Conservation (phyloP, 805 yeast species). For the Priceomyces medius region DNA sequence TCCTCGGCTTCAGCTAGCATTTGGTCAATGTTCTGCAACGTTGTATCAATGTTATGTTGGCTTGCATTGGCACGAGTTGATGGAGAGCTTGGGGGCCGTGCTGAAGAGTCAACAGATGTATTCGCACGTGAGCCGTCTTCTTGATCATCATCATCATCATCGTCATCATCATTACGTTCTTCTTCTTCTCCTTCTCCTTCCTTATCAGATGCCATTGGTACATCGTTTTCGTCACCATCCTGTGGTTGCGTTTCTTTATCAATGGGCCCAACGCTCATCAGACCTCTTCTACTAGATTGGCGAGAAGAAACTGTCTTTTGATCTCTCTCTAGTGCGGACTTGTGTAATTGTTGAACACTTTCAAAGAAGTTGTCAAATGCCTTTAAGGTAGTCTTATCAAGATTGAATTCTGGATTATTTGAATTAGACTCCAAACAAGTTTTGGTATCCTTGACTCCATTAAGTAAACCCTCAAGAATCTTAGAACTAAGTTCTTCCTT, state of each 20-base stretch:
- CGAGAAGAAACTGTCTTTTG: conserved; percentile 8
- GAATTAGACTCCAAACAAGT: conserved; percentile 21
- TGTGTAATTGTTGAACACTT: conserved; percentile 21
- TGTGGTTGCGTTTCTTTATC: conserved; percentile 10
- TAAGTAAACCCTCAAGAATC: conserved; percentile 31
- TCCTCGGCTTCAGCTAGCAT: conserved; percentile 38
- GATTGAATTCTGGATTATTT: conserved; percentile 26
- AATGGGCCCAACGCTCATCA: conserved; percentile 2
- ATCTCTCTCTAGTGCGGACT: conserved; percentile 24
- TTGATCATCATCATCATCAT: conserved; percentile 18
- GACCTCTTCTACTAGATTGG: conserved; percentile 10
- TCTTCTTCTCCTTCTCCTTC: conserved; percentile 23
- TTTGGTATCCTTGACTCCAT: conserved; percentile 34
- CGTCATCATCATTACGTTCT: conserved; percentile 14
- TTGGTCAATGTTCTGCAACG: conserved; percentile 31
- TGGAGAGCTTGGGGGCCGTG: neutral
- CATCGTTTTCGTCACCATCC: neutral
- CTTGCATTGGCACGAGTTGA: neutral
- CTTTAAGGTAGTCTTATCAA: conserved; percentile 31
- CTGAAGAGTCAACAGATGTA: conserved; percentile 7
- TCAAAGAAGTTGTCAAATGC: conserved; percentile 31
- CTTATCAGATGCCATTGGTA: neutral
- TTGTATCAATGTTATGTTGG: conserved; percentile 12
- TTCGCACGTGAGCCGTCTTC: conserved; percentile 20
- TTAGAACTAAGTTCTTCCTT: conserved; percentile 27